Evolutionary conservation across 352 stramenopile genomes (phyloP), one percentile per base, ranked within the genome.

Genomic region (Phytophthora pisi): DNA sequence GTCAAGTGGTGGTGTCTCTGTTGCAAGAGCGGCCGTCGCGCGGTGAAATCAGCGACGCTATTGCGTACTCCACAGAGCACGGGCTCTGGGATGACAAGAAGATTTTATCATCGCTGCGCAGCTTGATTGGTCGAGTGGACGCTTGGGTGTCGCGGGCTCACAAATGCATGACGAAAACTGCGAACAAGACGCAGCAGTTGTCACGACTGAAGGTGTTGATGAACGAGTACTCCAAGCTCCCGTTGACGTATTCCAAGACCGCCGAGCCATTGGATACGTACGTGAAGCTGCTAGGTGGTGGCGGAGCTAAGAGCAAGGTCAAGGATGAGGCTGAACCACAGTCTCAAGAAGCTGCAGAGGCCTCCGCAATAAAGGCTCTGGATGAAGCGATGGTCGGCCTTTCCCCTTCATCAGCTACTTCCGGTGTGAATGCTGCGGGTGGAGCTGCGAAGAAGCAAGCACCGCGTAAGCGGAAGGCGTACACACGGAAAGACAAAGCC

Each of bases 161-260:
- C 62, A 95, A 96, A 70, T 88, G 70, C 23, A 72, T 96, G 57
- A 73, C 73, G 1, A 96, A 94, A 65, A 63, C 77, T 40, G 57
- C 71, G 5, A 90, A 58, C 53, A 86, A 84, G 57, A 63, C 79
- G 16, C 88, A 94, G 46, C 86, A 85, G 10, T 40, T 88, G 18
- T 64, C 81, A 2, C 77, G 84, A 3, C 60, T 95, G 46, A 93
- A 94, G 52, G 56, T 79, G 26, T 66, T 96, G 13, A 70, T 96
- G 70, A 96, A 96, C 63, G 89, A 96, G 58, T 96, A 96, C 72
- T 91, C 87, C 30, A 96, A 96, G 68, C 79, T 96, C 13, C 89
- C 89, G 15, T 60, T 96, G 20, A 94, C 89, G 11, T 94, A 75
- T 51, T 53, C 60, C 9, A 57, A 76, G n/a, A 68, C 70, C 2